Base-by-base conservation (phyloP, 2,329 filamentous ascomycete genomes). In the Fusarium sp. region DNA sequence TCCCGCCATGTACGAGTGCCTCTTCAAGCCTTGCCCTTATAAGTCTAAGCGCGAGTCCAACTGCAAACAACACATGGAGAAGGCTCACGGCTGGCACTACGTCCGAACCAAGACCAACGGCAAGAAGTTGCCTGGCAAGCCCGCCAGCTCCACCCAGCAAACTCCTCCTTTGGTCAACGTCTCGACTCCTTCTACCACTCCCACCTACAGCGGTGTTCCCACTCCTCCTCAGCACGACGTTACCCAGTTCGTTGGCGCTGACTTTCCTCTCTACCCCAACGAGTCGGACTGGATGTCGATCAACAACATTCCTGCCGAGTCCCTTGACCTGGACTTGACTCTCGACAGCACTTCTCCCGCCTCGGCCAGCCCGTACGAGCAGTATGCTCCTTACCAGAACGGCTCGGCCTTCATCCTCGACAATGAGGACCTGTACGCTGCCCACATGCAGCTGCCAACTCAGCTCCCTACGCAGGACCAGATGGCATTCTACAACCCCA, bases 51-150 rank as follows among this genome's bases (percentile, higher is more conserved):
- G 95, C 68, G 94, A 98, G 85, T 97, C 94, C 72, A 98, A 98
- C 84, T 97, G 95, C 89, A 98, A 98, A 82, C 96, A 98, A 84
- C 95, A 98, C 85, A 98, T 98, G 95, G 96, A 98, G 86, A 98
- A 98, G 84, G 93, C 94, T 1, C 95, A 98, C 79, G 92, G 92
- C 68, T 98, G 94, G 93, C 88, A 88, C n/a, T 98, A 98, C 77
- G 89, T 95, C 65, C 93, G 96, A 74, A 96, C 95, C 69, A 98
- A 98, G 89, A 95, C 93, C 82, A 98, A 97, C 80, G 93, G 94
- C 81, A 94, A 93, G 85, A 90, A 88, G 81, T 75, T 78, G 40
- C 76, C 80, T 66, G 83, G 81, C 76, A 84, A 86, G 65, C 85
- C 86, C 30, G 84, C 82, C 68, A 87, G 85, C 78, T 84, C 87